These are phyloP conservation scores for Crepidotus variabilis DNA, from an alignment of 768 basidiomycete genomes.

Conservation along the genomic window DNA sequence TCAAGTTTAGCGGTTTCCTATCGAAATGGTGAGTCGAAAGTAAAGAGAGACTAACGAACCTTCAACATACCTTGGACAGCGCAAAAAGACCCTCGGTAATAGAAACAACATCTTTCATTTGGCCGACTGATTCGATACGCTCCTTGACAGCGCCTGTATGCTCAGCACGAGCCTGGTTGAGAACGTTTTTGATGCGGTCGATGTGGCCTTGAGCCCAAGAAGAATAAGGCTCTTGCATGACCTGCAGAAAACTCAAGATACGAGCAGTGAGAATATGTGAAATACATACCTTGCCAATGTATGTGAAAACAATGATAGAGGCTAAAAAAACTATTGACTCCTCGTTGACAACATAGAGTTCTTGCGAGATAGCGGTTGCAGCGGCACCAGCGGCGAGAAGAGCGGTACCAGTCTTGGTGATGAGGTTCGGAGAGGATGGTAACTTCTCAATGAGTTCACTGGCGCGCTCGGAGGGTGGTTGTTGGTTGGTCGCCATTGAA, in stretches of 20 bases:
- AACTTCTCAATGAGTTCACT: conserved; percentile 86
- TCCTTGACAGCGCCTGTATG: conserved; percentile 93
- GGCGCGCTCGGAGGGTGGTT: conserved; percentile 82
- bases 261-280: neutral
- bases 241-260: conserved; percentile 34
- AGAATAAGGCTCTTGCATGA: conserved; percentile 81
- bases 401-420: conserved; percentile 94
- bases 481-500: conserved; percentile 61
- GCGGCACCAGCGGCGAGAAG: conserved; percentile 85
- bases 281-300: conserved; percentile 69
- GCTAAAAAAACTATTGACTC: conserved; percentile 88
- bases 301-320: conserved; percentile 77
- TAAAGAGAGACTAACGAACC: neutral
- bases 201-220: conserved; percentile 92
- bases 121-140: conserved; percentile 85
- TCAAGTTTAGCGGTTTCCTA: conserved; percentile 93
- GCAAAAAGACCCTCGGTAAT: conserved; percentile 89
- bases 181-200: conserved; percentile 74
- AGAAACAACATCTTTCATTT: conserved; percentile 94
- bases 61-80: conserved; percentile 73
- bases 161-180: conserved; percentile 77
- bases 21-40: neutral
- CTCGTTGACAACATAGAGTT: conserved; percentile 97
- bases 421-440: conserved; percentile 78
- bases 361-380: conserved; percentile 93